phyloP scores from a whole-genome alignment of 1,139 yeast species.

The Tardiomyces depauwii region DNA sequence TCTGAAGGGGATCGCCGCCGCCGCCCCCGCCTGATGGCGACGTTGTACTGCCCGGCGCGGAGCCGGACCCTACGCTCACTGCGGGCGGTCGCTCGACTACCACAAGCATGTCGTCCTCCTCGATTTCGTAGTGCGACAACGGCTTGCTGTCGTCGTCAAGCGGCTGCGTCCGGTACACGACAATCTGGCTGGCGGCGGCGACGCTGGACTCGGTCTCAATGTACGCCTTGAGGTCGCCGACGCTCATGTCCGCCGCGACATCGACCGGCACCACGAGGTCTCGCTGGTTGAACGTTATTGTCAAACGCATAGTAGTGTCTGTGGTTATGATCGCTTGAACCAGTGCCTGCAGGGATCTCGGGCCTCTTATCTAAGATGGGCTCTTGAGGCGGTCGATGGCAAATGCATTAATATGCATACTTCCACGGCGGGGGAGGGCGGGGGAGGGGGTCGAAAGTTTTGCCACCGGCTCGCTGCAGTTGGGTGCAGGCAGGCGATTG shows the following conservation, averaged over 20 bases:
- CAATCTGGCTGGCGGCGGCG: constrained; percentile 34
- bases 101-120: constrained; percentile 49
- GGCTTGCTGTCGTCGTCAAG: constrained; percentile 30
- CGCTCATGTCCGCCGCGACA: constrained; percentile 49
- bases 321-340: no score
- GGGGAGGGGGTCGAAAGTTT: no score
- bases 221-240: constrained; percentile 65
- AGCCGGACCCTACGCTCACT: constrained; percentile 5
- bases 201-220: constrained; percentile 64
- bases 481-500: no score
- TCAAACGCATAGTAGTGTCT: constrained; percentile 21
- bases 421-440: no score
- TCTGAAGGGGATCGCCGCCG: constrained; percentile 2
- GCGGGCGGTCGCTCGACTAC: constrained; percentile 16
- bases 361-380: no score
- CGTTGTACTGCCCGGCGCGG: constrained; percentile 1
- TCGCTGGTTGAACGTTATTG: constrained; percentile 23
- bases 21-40: constrained; percentile 2
- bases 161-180: constrained; percentile 37
- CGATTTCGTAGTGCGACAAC: constrained; percentile 37
- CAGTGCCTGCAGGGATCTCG: no score
- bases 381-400: no score
- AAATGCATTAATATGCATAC: no score
- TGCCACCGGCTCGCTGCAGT: no score
- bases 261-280: constrained; percentile 36